Conservation (phyloP, 208 protist species). For the Naegleria lovaniensis region DNA sequence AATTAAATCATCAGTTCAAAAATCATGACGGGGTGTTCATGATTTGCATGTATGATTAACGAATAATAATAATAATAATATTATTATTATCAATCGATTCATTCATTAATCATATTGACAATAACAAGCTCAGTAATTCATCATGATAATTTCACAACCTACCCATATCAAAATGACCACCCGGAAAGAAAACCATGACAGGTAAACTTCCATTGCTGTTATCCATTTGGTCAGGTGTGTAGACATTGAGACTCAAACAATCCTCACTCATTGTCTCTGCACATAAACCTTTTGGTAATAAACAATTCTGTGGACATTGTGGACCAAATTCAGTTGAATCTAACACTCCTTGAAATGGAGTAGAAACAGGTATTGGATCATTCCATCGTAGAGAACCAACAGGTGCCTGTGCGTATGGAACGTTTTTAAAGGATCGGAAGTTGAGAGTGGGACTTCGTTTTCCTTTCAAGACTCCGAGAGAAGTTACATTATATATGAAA, state of each 20-base stretch:
- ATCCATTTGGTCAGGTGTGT: background rate
- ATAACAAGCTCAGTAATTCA: no score
- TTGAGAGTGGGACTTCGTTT: background rate
- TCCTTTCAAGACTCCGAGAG: background rate
- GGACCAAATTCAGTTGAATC: background rate
- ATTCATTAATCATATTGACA: no score
- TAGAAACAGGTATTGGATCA: background rate
- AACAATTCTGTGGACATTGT: background rate
- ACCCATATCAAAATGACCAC: slow-evolving; percentile 23
- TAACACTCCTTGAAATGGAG: background rate
- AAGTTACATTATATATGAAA: background rate
- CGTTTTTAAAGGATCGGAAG: background rate
- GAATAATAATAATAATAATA: no score
- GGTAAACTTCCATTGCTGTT: background rate
- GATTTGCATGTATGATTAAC: no score
- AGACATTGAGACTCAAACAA: slow-evolving; percentile 12
- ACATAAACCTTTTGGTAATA: background rate
- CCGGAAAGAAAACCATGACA: slow-evolving; percentile 35
- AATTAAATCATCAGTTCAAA: no score
- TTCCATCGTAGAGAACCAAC: background rate
- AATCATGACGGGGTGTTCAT: no score
- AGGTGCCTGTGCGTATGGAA: background rate
- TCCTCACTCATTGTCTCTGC: background rate
- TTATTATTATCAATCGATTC: no score
- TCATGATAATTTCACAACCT: no score